Conservation (phyloP, 768 basidiomycete genomes). For the Boletus rubescentipes region DNA sequence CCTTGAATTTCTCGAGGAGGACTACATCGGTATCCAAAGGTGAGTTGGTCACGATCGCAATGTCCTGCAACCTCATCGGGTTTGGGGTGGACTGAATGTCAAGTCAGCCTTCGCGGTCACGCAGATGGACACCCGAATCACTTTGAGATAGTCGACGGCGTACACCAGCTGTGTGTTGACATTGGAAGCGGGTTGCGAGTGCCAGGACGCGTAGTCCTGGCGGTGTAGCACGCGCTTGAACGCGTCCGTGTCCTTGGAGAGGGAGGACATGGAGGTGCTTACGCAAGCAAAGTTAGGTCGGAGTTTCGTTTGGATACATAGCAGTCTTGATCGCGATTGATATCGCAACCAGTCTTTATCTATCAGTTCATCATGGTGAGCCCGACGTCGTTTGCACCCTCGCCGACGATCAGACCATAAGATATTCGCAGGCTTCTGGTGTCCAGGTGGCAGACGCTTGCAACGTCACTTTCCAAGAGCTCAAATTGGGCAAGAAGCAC, state of each 20-base stretch:
- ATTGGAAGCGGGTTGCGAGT: constrained; percentile 85
- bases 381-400: neutral
- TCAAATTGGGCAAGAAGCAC: constrained; percentile 47
- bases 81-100: constrained; percentile 55
- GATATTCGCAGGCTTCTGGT: constrained; percentile 28
- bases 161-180: constrained; percentile 87
- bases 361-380: constrained; percentile 33
- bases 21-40: constrained; percentile 70
- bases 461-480: constrained; percentile 9
- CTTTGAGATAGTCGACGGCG: constrained; percentile 80
- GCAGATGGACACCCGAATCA: constrained; percentile 27
- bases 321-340: constrained; percentile 23
- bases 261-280: constrained; percentile 53
- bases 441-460: constrained; percentile 57
- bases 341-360: constrained; percentile 22
- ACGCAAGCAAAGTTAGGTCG: constrained; percentile 28
- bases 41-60: constrained; percentile 77
- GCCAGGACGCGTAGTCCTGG: constrained; percentile 76
- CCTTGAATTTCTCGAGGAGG: constrained; percentile 77
- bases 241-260: constrained; percentile 67
- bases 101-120: constrained; percentile 11
- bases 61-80: constrained; percentile 85
- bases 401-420: neutral
- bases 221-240: constrained; percentile 65
- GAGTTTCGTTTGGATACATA: constrained; percentile 16